Evolutionary conservation across 2,329 filamentous ascomycete genomes (phyloP).

Genomic region (Lecanicillium sp.): DNA sequence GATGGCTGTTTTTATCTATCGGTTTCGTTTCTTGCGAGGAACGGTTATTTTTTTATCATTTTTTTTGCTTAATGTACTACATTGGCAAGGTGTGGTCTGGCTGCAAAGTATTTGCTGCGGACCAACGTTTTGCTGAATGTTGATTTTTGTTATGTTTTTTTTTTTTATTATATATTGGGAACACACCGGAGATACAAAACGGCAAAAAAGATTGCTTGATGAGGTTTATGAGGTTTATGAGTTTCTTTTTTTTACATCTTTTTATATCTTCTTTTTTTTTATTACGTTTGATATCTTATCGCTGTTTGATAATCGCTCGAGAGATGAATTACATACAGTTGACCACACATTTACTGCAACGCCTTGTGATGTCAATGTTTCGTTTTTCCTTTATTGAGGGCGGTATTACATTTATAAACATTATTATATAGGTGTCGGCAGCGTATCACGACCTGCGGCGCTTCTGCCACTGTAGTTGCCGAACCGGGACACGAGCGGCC

Average conservation of each 20-base stretch:
- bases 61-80: constrained; percentile 2
- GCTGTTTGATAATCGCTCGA: too few relatives aligned
- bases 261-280: too few relatives aligned
- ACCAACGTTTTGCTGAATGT: neutral
- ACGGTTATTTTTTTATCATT: constrained; percentile 5
- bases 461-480: neutral
- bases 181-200: neutral
- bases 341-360: too few relatives aligned
- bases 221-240: too few relatives aligned
- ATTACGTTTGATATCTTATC: too few relatives aligned
- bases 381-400: too few relatives aligned
- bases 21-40: constrained; percentile 14
- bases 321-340: too few relatives aligned
- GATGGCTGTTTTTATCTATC: constrained; percentile 13
- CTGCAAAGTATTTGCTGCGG: neutral
- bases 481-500: constrained; percentile 1
- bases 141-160: neutral
- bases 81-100: neutral
- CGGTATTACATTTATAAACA: too few relatives aligned
- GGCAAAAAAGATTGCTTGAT: constrained; percentile 6
- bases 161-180: neutral
- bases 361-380: too few relatives aligned
- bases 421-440: neutral
- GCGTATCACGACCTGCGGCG: neutral
- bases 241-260: neutral